Base-by-base conservation (phyloP, 345 rosid species). In the Rhizophora mangle region DNA sequence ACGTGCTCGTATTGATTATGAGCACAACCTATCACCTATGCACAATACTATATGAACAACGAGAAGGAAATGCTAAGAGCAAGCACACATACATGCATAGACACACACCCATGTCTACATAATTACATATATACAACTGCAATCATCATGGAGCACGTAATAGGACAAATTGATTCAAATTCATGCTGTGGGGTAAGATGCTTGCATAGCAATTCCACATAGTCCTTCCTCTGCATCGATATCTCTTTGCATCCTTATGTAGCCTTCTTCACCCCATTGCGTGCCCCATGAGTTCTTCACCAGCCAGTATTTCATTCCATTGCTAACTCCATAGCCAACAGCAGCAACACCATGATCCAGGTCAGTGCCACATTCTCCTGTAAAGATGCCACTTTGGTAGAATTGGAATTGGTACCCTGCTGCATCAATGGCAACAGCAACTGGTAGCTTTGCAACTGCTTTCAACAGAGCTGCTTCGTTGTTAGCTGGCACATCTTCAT, bases 241-340 rank as follows among this genome's bases (percentile, higher is more conserved):
- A 22, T 55, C 59, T 55, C 27, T 55, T 55, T 55, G 59, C 10
- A 55, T 22, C 59, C 59, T 55, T 22, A 55, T 26, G 13, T 55
- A 55, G 5, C 59, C 59, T 55, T 55, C 27, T 55, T 55, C 59
- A n/a, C 59, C 59, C 59, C 59, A 55, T 55, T 55, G 59, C 8
- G 29, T 24, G 29, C 16, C 53, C 71, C 80, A 64, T 10, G 80
- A 77, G 65, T 77, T 72, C 77, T 77, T 77, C 29, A 77, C 63
- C 11, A 72, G 29, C 77, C 77, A 77, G 55, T 73, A 68, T 24
- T 63, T 72, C 37, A 59, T 66, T 13, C 76, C 76, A 34, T 72
- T 51, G 54, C n/a, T 36, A 32, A 20, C 34, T 51, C 71, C 71
- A 8, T 72, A 72, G 9, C 76, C 76, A 18, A 72, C 67, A 11